Percentiles rank a stretch among this genome's conserved stretches.
Evolutionary conservation across 2,329 filamentous ascomycete species (phyloP).

Genomic region (Aspergillaceae sp.): DNA sequence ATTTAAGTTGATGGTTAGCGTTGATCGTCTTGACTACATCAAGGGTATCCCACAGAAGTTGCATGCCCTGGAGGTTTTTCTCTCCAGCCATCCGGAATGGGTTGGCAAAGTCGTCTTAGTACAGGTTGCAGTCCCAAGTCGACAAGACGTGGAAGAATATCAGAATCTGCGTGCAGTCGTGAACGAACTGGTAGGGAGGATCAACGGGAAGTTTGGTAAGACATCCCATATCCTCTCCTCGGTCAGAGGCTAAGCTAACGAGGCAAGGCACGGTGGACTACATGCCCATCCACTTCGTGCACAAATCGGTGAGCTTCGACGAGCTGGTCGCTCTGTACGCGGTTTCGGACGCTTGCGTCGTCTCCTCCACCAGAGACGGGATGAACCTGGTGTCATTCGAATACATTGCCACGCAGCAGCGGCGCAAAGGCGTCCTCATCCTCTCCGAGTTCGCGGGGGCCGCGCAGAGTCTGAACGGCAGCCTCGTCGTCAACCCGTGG

Average conservation of each 20-base stretch:
- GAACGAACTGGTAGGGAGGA: conserved; percentile 87
- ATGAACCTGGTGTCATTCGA: conserved; percentile 98
- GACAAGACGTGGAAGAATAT: conserved; percentile 92
- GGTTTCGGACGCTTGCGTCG: conserved; percentile 78
- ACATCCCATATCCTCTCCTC: no score
- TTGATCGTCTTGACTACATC: conserved; percentile 93
- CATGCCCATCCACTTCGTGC: conserved; percentile 95
- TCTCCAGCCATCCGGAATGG: conserved; percentile 92
- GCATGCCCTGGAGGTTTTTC: conserved; percentile 85
- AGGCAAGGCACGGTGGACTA: conserved; percentile 72
- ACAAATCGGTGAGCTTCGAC: conserved; percentile 86
- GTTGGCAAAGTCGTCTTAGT: conserved; percentile 91
- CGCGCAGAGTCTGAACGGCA: conserved; percentile 82
- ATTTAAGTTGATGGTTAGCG: conserved; percentile 87
- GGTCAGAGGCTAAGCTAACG: no score
- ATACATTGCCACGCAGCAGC: conserved; percentile 84
- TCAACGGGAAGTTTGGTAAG: conserved; percentile 81
- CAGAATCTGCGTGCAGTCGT: conserved; percentile 88
- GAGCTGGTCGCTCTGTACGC: conserved; percentile 87
- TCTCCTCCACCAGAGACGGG: conserved; percentile 82
- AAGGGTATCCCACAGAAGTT: conserved; percentile 94
- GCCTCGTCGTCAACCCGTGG: conserved; percentile 90
- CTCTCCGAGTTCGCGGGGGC: conserved; percentile 91
- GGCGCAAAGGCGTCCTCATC: conserved; percentile 83
- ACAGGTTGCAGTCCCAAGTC: conserved; percentile 83